phyloP scores from a whole-genome alignment of 768 basidiomycete genomes.

The Boletus sp. region DNA sequence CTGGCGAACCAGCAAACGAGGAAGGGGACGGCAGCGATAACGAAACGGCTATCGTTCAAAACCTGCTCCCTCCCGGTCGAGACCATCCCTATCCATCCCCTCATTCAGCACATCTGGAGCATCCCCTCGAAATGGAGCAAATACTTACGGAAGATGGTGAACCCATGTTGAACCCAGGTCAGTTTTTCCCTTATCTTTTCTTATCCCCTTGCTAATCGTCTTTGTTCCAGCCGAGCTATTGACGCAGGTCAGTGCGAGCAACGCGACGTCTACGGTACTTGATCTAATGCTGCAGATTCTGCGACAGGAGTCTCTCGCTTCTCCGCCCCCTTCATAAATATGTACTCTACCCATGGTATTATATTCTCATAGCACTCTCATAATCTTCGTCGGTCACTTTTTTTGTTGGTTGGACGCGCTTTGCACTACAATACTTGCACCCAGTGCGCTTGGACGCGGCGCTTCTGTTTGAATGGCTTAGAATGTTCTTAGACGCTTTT shows the following conservation, averaged over 20 bases:
- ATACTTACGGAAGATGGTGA: constrained; percentile 63
- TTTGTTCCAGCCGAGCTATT: constrained; percentile 47
- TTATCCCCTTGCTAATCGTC: constrained; percentile 1
- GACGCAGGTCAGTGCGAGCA: constrained; percentile 48
- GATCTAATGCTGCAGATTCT: constrained; percentile 30
- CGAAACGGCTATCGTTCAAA: constrained; percentile 15
- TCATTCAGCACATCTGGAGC: constrained; percentile 24
- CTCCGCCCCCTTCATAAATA: constrained; percentile 56
- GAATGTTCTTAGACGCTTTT: constrained; percentile 12
- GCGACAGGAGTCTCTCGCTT: constrained; percentile 59
- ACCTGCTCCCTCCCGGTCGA: constrained; percentile 19
- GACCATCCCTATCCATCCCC: constrained; percentile 29
- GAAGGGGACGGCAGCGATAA: constrained; percentile 9
- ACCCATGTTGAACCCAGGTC: constrained; percentile 67
- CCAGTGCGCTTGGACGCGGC: constrained; percentile 14
- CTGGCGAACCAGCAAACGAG: constrained; percentile 8
- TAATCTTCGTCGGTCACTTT: constrained; percentile 13
- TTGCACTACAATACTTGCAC: constrained; percentile 26
- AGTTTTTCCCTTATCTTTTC: constrained; percentile 18
- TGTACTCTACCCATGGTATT: constrained; percentile 25
- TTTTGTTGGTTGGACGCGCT: constrained; percentile 11
- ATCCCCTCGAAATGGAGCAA: constrained; percentile 47
- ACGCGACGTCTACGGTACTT: constrained; percentile 8
- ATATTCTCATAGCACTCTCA: constrained; percentile 18
- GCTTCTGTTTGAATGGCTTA: constrained; percentile 10